These are phyloP conservation scores for Neurospora sp. DNA, from an alignment of 495 filamentous ascomycete genomes.

Conservation along the genomic window DNA sequence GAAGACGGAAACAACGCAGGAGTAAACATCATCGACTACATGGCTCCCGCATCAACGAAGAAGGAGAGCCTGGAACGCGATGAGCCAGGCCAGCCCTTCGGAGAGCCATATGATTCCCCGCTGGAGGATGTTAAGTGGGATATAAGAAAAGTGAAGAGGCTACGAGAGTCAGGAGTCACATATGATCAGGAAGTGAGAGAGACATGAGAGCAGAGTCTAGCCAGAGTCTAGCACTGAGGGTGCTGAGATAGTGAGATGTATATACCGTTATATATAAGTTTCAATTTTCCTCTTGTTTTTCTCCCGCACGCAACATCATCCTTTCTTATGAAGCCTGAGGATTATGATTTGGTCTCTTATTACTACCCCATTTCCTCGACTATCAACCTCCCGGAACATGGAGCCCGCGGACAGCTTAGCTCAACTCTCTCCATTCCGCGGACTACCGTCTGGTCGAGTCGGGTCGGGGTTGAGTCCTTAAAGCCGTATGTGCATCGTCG, in stretches of 20 bases:
- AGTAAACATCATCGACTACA: neutral
- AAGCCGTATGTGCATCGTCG: neutral
- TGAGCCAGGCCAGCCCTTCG: too few species aligned
- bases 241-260: neutral
- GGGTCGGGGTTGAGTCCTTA: neutral
- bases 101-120: neutral
- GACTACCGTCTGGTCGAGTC: neutral
- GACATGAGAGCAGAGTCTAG: neutral
- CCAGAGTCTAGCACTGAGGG: neutral
- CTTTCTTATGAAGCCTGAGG: too few species aligned
- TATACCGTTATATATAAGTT: neutral
- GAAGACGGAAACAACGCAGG: neutral
- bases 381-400: too few species aligned
- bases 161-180: neutral
- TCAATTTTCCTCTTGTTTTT: neutral
- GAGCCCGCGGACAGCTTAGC: neutral
- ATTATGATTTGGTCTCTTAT: too few species aligned
- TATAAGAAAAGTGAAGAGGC: neutral
- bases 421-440: neutral
- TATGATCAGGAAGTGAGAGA: neutral
- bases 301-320: neutral
- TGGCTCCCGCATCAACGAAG: too few species aligned
- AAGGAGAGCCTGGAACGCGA: too few species aligned
- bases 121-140: neutral
- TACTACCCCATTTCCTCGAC: too few species aligned